A percentile compares a stretch with the other conserved stretches of the same genome.
phyloP scores from a whole-genome alignment of 2,329 filamentous ascomycete genomes.

The Alternaria gaisen region DNA sequence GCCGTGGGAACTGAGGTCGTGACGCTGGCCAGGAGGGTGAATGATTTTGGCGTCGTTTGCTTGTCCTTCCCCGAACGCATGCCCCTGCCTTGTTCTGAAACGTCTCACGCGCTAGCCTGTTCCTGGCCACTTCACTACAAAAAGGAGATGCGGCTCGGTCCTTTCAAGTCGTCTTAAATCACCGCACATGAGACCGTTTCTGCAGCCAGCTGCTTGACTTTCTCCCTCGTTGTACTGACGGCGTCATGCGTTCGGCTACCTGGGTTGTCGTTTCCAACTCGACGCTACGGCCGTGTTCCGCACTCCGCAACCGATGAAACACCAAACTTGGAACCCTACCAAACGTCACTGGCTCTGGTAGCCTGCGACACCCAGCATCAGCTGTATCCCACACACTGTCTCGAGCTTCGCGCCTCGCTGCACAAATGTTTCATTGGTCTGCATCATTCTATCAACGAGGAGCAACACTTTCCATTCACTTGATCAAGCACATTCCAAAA shows the following conservation, averaged over 20 bases:
- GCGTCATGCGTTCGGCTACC: not conserved
- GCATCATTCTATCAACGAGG: not conserved
- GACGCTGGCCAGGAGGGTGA: slow-evolving; percentile 12
- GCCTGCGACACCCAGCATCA: not conserved
- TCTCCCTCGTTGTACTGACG: not conserved
- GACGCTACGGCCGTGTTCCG: not conserved
- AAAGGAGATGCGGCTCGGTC: slow-evolving; percentile 30
- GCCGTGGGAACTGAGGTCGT: slow-evolving; percentile 6
- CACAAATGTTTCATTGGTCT: not conserved
- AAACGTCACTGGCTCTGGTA: slow-evolving; percentile 14
- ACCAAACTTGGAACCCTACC: slow-evolving; percentile 6
- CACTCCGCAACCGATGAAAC: slow-evolving; percentile 12
- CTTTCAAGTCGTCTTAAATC: slow-evolving; percentile 6
- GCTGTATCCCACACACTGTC: slow-evolving; percentile 6
- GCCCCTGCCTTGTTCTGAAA: slow-evolving; percentile 25
- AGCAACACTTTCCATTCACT: too few relatives aligned
- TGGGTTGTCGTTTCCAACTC: not conserved
- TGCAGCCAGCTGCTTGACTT: not conserved
- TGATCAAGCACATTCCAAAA: not conserved
- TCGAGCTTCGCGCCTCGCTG: not conserved
- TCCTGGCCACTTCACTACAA: slow-evolving; percentile 16
- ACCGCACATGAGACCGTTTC: slow-evolving; percentile 3
- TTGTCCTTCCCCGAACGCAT: slow-evolving; percentile 17
- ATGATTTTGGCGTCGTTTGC: slow-evolving; percentile 25
- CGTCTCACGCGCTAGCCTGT: slow-evolving; percentile 27